Conservation (phyloP, 805 yeast species). For the Jamesozyma lodderae region DNA sequence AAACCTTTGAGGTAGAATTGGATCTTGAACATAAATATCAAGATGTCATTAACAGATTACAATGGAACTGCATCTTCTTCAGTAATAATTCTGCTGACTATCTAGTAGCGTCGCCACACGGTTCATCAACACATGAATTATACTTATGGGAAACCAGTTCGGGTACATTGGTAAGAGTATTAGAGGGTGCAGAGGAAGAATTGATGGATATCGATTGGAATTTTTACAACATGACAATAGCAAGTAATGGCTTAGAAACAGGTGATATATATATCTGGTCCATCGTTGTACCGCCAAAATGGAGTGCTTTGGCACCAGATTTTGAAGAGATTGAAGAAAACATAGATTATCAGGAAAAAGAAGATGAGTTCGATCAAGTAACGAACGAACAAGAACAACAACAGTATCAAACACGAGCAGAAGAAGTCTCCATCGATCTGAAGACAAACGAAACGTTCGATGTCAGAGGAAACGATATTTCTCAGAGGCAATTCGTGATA, state of each 20-base stretch:
- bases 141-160: conserved; percentile 87
- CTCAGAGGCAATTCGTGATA: conserved; percentile 47
- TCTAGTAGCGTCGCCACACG: conserved; percentile 80
- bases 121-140: conserved; percentile 72
- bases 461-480: conserved; percentile 60
- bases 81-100: conserved; percentile 71
- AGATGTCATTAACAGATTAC: conserved; percentile 79
- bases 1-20: conserved; percentile 34
- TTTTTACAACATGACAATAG: conserved; percentile 58
- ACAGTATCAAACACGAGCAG: conserved; percentile 49
- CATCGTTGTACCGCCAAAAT: conserved; percentile 73
- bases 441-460: conserved; percentile 52
- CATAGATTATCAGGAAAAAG: conserved; percentile 76
- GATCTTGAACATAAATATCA: conserved; percentile 76
- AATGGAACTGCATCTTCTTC: conserved; percentile 77
- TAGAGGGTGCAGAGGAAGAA: conserved; percentile 84
- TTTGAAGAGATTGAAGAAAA: conserved; percentile 91
- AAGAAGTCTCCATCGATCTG: conserved; percentile 55
- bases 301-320: conserved; percentile 96
- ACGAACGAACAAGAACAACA: conserved; percentile 48
- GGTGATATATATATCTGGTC: conserved; percentile 82
- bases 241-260: conserved; percentile 77
- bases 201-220: conserved; percentile 84
- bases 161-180: conserved; percentile 80
- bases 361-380: conserved; percentile 82